A percentile compares a stretch with the other conserved stretches of the same genome.
These are phyloP conservation scores for Marasmius fiardii DNA, from an alignment of 1,284 basidiomycete species.

Conservation along the genomic window DNA sequence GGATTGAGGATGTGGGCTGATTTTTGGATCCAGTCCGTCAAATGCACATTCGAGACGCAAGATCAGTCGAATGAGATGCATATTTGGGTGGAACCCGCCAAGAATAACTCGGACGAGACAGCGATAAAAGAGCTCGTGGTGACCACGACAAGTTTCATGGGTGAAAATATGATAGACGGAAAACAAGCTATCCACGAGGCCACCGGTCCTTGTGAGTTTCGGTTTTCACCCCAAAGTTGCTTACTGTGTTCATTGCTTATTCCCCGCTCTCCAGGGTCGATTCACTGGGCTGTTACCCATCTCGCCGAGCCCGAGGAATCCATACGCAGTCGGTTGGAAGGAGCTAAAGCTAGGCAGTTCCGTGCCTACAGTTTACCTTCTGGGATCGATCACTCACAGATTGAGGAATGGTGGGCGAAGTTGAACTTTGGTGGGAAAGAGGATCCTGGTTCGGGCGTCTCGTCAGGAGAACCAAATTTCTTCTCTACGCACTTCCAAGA, in stretches of 20 bases:
- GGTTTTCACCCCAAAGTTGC: neutral
- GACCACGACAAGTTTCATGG: constrained; percentile 30
- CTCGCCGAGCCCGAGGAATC: constrained; percentile 27
- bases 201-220: constrained; percentile 36
- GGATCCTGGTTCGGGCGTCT: neutral
- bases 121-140: constrained; percentile 35
- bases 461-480: constrained; percentile 3
- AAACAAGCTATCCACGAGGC: constrained; percentile 28
- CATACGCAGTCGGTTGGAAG: constrained; percentile 31
- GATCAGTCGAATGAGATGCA: constrained; percentile 41
- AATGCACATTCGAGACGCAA: constrained; percentile 56
- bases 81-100: constrained; percentile 64
- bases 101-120: constrained; percentile 36
- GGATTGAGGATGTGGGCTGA: neutral
- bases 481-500: constrained; percentile 3
- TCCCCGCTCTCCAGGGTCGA: constrained; percentile 41
- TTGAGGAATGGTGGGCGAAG: constrained; percentile 44
- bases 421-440: constrained; percentile 41
- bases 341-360: constrained; percentile 37
- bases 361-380: constrained; percentile 43
- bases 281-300: constrained; percentile 47
- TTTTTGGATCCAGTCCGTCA: constrained; percentile 42
- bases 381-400: constrained; percentile 40
- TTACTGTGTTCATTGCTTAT: neutral
- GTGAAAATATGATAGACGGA: constrained; percentile 28